These are phyloP conservation scores for Salix purpurea DNA, from an alignment of 345 rosid genomes.

Conservation along the genomic window DNA sequence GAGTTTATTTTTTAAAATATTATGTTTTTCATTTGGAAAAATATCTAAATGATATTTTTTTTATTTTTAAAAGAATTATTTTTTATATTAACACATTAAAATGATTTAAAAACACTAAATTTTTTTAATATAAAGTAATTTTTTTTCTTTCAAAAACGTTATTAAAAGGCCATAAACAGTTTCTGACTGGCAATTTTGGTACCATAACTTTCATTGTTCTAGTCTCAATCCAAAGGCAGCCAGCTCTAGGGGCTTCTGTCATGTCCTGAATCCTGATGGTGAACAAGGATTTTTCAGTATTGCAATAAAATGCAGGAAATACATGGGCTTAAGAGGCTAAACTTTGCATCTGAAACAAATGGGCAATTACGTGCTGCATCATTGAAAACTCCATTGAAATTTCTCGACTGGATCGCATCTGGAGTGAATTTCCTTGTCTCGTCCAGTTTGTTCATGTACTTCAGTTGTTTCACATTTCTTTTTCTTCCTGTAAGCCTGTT, in stretches of 20 bases:
- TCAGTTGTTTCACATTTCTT: neutral
- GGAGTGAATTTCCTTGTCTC: neutral
- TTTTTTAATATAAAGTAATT: too few species aligned
- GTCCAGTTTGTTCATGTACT: neutral
- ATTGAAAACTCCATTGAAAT: neutral
- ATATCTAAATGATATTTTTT: too few species aligned
- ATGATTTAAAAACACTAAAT: neutral
- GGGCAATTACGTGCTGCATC: neutral
- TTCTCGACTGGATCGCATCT: neutral
- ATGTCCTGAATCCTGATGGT: neutral
- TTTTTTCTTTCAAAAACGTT: too few species aligned
- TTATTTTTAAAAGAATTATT: too few species aligned
- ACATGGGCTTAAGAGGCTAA: neutral
- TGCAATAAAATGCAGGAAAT: constrained; percentile 8
- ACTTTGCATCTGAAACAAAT: constrained; percentile 12
- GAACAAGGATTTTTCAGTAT: constrained; percentile 9
- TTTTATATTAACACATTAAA: too few species aligned
- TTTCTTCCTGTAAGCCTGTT: neutral
- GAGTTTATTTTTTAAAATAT: too few species aligned
- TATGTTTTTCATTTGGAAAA: too few species aligned
- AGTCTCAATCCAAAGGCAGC: neutral
- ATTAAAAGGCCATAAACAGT: neutral
- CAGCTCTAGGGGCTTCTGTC: constrained; percentile 17
- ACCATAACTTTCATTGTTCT: neutral
- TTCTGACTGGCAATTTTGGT: neutral